Evolutionary conservation across 495 filamentous ascomycete genomes (phyloP).

Genomic region (Neurospora tetraspora): DNA sequence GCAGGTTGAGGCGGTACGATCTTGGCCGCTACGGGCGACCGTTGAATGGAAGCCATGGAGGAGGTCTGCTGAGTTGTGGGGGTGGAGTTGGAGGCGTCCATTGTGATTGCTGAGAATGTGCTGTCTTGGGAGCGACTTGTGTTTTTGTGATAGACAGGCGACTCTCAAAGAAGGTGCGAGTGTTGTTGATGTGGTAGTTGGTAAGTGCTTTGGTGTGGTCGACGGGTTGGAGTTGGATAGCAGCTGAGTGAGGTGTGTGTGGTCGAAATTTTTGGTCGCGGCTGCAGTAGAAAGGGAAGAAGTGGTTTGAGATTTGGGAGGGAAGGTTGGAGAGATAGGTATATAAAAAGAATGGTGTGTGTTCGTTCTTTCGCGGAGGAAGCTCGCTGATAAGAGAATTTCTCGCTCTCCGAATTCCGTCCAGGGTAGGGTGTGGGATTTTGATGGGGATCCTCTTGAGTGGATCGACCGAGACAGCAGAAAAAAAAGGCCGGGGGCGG

Average conservation of each 20-base stretch:
- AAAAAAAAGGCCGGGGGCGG: background rate
- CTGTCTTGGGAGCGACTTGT: too few relatives aligned
- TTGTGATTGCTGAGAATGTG: slow-evolving; percentile 10
- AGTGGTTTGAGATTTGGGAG: background rate
- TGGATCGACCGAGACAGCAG: background rate
- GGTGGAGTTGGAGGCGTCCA: slow-evolving; percentile 30
- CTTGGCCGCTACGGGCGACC: slow-evolving; percentile 13
- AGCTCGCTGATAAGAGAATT: background rate
- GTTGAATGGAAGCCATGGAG: slow-evolving; percentile 16
- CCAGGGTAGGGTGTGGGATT: background rate
- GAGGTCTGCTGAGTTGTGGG: slow-evolving; percentile 19
- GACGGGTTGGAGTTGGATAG: background rate
- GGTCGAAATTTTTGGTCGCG: background rate
- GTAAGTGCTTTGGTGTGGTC: background rate
- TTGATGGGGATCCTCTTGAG: background rate
- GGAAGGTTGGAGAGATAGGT: background rate
- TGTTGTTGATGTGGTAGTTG: background rate
- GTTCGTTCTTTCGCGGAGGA: background rate
- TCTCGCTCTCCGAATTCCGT: background rate
- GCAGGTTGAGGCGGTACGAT: slow-evolving; percentile 26
- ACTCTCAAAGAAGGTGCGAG: background rate
- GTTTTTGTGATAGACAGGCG: background rate
- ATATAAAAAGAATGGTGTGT: background rate
- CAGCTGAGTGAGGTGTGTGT: background rate
- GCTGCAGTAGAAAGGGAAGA: background rate